Evolutionary conservation across 1,284 basidiomycete genomes (phyloP).

Genomic region (Tausonia pullulans): DNA sequence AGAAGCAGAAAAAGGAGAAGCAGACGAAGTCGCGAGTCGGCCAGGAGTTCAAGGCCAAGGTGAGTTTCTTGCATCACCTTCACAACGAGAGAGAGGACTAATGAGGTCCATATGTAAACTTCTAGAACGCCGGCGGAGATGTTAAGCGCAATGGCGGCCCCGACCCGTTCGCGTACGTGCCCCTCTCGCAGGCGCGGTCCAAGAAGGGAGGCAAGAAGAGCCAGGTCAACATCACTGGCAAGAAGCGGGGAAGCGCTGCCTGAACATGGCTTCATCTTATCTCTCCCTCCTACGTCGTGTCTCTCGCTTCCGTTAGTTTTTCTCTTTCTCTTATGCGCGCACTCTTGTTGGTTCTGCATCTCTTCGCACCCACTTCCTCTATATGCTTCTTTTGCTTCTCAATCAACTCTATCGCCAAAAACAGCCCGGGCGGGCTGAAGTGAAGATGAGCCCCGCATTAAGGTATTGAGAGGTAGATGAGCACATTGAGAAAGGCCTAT

Average conservation of each 20-base stretch:
- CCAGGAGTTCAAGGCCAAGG: slow-evolving; percentile 63
- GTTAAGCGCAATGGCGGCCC: slow-evolving; percentile 67
- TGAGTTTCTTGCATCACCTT: slow-evolving; percentile 41
- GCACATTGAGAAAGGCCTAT: too few relatives aligned
- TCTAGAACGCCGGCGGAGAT: slow-evolving; percentile 56
- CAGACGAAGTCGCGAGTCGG: slow-evolving; percentile 48
- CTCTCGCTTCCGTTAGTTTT: neutral
- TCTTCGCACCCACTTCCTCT: neutral
- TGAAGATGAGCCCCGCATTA: too few relatives aligned
- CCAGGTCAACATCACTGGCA: slow-evolving; percentile 15
- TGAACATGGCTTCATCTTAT: neutral
- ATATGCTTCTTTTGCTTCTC: too few relatives aligned
- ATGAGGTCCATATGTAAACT: neutral
- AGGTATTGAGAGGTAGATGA: too few relatives aligned
- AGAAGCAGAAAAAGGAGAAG: slow-evolving; percentile 40
- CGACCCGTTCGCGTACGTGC: slow-evolving; percentile 87
- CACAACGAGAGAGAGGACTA: too few relatives aligned
- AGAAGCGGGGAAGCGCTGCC: slow-evolving; percentile 12
- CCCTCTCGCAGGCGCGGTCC: slow-evolving; percentile 36
- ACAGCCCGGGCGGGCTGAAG: too few relatives aligned
- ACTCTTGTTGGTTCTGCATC: neutral
- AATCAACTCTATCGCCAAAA: too few relatives aligned
- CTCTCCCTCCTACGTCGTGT: neutral
- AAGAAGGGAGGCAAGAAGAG: slow-evolving; percentile 9
- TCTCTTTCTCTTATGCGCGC: neutral